Percentiles rank a stretch among this genome's conserved stretches.
phyloP scores from a whole-genome alignment of 768 basidiomycete species.

The Calocybe gangraenosa region DNA sequence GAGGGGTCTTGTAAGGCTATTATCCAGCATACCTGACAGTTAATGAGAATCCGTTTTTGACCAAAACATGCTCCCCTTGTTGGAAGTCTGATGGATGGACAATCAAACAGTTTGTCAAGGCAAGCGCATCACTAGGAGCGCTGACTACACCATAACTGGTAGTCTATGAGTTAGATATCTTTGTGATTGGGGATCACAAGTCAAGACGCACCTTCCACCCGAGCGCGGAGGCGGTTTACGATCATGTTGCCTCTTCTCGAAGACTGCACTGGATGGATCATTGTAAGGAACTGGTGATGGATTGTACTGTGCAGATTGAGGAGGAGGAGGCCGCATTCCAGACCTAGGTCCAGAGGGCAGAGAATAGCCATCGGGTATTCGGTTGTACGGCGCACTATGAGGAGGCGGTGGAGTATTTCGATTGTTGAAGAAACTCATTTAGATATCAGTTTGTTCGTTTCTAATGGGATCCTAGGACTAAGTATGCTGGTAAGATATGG shows the following conservation, averaged over 20 bases:
- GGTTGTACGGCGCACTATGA: constrained; percentile 37
- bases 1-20: too few relatives aligned
- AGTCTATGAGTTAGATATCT: not conserved
- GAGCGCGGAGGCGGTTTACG: constrained; percentile 35
- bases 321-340: constrained; percentile 30
- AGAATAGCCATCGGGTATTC: constrained; percentile 29
- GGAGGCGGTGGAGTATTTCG: constrained; percentile 32
- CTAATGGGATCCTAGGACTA: not conserved
- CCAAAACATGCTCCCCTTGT: constrained; percentile 66
- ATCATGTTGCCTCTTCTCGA: constrained; percentile 45
- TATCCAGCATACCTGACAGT: constrained; percentile 65
- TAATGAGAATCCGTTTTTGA: constrained; percentile 68
- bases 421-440: constrained; percentile 49
- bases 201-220: constrained; percentile 22
- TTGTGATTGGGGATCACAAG: not conserved
- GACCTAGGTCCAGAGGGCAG: constrained; percentile 31
- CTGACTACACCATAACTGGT: constrained; percentile 54
- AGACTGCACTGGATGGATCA: constrained; percentile 44
- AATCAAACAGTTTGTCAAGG: constrained; percentile 77
- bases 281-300: constrained; percentile 41
- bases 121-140: constrained; percentile 63
- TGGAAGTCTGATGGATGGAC: constrained; percentile 77
- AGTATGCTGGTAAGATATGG: constrained; percentile 1
- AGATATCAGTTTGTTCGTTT: not conserved
- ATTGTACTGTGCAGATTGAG: constrained; percentile 37